Base-by-base conservation (phyloP, 306 rosid genomes). In the Cucurbita maxima region DNA sequence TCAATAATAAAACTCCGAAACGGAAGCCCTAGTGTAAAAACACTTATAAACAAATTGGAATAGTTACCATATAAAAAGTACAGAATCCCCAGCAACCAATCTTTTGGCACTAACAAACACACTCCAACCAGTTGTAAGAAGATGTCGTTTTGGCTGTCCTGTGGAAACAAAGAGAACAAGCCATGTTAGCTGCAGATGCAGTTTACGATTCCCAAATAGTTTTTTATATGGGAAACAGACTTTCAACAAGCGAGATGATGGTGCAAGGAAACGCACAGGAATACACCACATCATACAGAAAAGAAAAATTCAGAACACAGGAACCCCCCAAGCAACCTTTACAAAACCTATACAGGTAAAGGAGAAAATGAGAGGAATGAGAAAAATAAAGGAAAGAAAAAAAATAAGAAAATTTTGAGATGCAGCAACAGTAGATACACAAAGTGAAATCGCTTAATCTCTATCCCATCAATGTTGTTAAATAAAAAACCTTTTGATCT, bases 81-180 rank as follows among this genome's bases (percentile, higher is more conserved):
- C 96, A 76, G 97, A 91, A 83, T 91, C 97, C 71, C 97, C 97
- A 15, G 92, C 92, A 30, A 91, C 90, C 58, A 91, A 88, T 83
- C 97, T 88, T 82, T 91, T 91, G 78, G 97, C 97, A 84, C 92
- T 91, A 76, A 91, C 97, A 81, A 88, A 91, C 79, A 91, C 92
- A 75, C 96, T 90, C 96, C 96, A 90, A 36, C 96, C 96, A 14
- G 96, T 90, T 6, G 96, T 90, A 82, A 90, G 97, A 79, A 91
- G 97, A 86, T 91, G 97, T 4, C 97, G 87, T 79, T 91, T 91
- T 6, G 97, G 97, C 81, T 91, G 97, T 75, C 97, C 97, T 91
- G 97, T 68, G 75, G 51, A 69, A 80, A 71, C 73, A 76, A 75
- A 82, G 75, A 73, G 48, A 79, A 61, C 8, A 73, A 43, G 52